phyloP scores from a whole-genome alignment of 192 early-diverging fungal species.

The Umbelopsis sp. region DNA sequence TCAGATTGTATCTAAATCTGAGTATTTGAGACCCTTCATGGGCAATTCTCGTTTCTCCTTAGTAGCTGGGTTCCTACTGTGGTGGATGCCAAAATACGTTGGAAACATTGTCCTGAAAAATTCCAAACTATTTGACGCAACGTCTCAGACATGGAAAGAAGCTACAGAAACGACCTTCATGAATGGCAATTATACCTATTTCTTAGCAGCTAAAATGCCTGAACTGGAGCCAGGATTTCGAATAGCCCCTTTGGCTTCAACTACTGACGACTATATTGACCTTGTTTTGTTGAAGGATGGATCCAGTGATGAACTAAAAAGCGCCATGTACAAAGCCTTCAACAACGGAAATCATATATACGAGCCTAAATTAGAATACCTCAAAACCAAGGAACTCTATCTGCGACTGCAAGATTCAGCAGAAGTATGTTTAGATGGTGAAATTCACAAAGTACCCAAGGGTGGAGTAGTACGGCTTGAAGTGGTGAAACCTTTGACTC shows the following conservation, averaged over 20 bases:
- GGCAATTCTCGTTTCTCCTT: constrained; percentile 50
- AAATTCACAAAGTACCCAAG: constrained; percentile 29
- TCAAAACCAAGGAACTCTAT: constrained; percentile 38
- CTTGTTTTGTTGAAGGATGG: constrained; percentile 43
- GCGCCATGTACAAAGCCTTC: constrained; percentile 35
- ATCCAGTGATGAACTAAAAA: constrained; percentile 35
- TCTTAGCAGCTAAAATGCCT: constrained; percentile 48
- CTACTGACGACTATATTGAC: constrained; percentile 47
- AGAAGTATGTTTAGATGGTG: constrained; percentile 53
- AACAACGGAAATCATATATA: constrained; percentile 42
- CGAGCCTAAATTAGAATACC: constrained; percentile 47
- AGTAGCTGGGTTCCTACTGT: constrained; percentile 46
- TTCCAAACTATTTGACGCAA: constrained; percentile 30
- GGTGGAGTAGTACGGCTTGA: constrained; percentile 16
- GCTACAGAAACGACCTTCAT: background rate
- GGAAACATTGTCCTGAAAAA: constrained; percentile 37
- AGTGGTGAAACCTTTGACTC: constrained; percentile 14
- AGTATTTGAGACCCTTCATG: constrained; percentile 45
- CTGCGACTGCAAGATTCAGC: constrained; percentile 42
- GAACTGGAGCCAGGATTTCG: constrained; percentile 52
- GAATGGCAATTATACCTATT: constrained; percentile 47
- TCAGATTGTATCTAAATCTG: constrained; percentile 52
- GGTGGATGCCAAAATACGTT: constrained; percentile 43
- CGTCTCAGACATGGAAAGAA: background rate
- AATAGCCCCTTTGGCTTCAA: constrained; percentile 47